Evolutionary conservation across 176 grass and related monocot species (phyloP), one percentile per base, ranked within the genome.

Genomic region (Musa beccarii): DNA sequence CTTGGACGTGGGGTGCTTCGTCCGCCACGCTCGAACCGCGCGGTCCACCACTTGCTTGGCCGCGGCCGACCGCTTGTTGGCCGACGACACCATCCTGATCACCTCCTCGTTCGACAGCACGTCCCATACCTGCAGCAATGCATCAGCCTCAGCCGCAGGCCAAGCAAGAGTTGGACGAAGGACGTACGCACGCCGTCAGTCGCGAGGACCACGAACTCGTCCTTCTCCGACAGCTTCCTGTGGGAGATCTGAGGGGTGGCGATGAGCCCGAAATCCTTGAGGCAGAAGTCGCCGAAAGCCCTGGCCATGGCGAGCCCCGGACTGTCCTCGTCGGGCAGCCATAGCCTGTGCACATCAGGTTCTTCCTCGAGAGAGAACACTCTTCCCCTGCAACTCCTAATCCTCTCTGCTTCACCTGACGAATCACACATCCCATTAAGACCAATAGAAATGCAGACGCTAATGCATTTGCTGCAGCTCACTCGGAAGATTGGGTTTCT

Each of bases 241-340:
- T 88, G 72, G 65, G 78, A 92, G 69, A 96, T 76, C 76, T 88
- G 78, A 43, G 92, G 92, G 73, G 87, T 90, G 26, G 85, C 79
- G 56, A 96, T 96, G 52, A 96, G 89, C 21, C 92, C 92, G 26
- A 85, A 87, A 22, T 89, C 88, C 83, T 92, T 96, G 2, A 96
- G 78, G 83, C 92, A 96, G 72, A 92, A 90, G 51, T 96, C 92
- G 1, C 92, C 92, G 3, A 96, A 92, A 13, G 92, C 89, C 76
- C 92, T 89, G 21, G 92, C 89, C 92, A 96, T 96, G 76, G 92
- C 92, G 1, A 96, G 89, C n/a, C 92, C 92, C 0, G 92, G 92
- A 1, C 89, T 86, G 11, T 89, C 92, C 16, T 96, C 83, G 12
- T 92, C 81, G 0, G 89, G 89, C 34, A 96, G 73, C 92, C 92